Evolutionary conservation across 2,329 filamentous ascomycete genomes (phyloP).

Genomic region (Fusarium sp.): DNA sequence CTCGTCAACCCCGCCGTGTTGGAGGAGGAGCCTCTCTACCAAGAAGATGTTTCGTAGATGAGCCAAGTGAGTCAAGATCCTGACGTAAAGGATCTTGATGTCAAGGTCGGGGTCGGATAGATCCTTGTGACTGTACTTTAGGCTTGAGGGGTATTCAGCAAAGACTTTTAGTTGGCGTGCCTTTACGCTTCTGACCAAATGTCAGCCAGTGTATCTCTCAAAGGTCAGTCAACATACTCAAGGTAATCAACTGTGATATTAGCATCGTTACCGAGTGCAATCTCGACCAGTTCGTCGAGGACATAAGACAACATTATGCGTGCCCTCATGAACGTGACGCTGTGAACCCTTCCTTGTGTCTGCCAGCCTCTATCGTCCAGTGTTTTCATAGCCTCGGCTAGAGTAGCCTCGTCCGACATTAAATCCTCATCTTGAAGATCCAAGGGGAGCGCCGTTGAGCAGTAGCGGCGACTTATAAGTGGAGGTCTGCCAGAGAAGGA

Average conservation of each 20-base stretch:
- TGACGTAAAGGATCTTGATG: slow-evolving; percentile 52
- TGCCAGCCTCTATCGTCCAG: slow-evolving; percentile 67
- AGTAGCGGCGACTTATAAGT: slow-evolving; percentile 63
- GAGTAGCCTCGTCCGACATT: slow-evolving; percentile 53
- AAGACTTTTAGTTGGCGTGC: slow-evolving; percentile 47
- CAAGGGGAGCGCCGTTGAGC: slow-evolving; percentile 63
- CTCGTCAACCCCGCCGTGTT: slow-evolving; percentile 52
- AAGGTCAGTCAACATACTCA: slow-evolving; percentile 23
- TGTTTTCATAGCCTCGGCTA: slow-evolving; percentile 22
- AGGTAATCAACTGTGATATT: slow-evolving; percentile 34
- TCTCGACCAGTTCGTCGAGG: slow-evolving; percentile 70
- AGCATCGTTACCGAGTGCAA: slow-evolving; percentile 58
- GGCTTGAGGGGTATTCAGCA: slow-evolving; percentile 51
- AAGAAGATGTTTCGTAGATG: slow-evolving; percentile 69
- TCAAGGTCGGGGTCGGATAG: slow-evolving; percentile 49
- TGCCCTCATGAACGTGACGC: slow-evolving; percentile 60
- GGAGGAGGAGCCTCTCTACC: slow-evolving; percentile 66
- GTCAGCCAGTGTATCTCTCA: slow-evolving; percentile 9
- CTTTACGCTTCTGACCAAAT: slow-evolving; percentile 49
- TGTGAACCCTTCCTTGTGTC: slow-evolving; percentile 54
- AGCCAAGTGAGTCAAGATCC: slow-evolving; percentile 60
- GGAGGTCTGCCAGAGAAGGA: slow-evolving; percentile 68
- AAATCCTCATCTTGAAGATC: slow-evolving; percentile 65
- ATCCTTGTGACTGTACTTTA: slow-evolving; percentile 54
- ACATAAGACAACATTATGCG: slow-evolving; percentile 61